Conservation (phyloP, 352 stramenopile species). For the Blastocystis sp. region DNA sequence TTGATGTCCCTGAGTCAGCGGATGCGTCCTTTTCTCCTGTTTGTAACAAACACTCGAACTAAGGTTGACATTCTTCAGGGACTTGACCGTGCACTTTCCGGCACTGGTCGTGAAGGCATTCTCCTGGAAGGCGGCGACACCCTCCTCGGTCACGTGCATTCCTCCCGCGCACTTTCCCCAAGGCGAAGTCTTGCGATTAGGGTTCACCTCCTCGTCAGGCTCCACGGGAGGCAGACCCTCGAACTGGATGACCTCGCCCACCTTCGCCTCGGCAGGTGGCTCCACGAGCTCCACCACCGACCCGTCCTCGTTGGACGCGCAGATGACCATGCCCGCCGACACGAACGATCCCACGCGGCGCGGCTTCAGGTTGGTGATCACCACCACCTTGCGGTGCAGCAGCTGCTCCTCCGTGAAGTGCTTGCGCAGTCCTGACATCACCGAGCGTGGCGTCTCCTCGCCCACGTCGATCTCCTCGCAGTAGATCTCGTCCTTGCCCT, state of each 20-base stretch:
- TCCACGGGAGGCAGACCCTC: constrained; percentile 59
- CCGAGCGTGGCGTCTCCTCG: constrained; percentile 78
- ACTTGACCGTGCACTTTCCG: constrained; percentile 17
- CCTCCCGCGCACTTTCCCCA: background rate
- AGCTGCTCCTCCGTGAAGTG: constrained; percentile 88
- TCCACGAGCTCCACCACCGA: constrained; percentile 81
- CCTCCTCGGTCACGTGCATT: background rate
- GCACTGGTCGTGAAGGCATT: constrained; percentile 15
- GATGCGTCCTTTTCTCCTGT: background rate
- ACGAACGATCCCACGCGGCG: constrained; percentile 85
- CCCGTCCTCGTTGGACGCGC: constrained; percentile 72
- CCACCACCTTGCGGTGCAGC: constrained; percentile 79
- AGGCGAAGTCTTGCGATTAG: constrained; percentile 29
- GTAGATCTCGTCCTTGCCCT: constrained; percentile 70
- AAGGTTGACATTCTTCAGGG: constrained; percentile 34
- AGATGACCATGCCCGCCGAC: constrained; percentile 85
- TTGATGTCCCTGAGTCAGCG: background rate
- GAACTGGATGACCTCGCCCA: constrained; percentile 81
- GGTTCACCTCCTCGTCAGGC: constrained; percentile 37
- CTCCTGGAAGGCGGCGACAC: constrained; percentile 1
- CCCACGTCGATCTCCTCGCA: constrained; percentile 96
- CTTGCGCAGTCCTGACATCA: constrained; percentile 81
- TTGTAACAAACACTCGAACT: background rate
- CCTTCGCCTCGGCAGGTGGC: constrained; percentile 75
- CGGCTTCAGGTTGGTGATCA: constrained; percentile 92